phyloP scores from a whole-genome alignment of 2,329 filamentous ascomycete species.

The Xylaria sp. region DNA sequence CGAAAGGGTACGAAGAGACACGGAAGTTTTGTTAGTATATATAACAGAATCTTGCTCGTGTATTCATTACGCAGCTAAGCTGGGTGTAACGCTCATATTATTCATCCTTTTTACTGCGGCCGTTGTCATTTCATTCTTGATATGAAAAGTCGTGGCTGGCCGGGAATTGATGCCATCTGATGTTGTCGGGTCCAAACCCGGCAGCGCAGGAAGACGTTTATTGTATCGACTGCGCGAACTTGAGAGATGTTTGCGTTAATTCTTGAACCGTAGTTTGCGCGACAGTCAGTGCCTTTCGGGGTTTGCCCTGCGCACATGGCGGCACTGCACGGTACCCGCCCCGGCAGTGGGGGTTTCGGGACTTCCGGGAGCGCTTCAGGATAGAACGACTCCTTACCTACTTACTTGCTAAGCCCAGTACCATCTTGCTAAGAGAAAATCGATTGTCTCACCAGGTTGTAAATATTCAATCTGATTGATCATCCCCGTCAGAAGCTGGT shows the following conservation, averaged over 20 bases:
- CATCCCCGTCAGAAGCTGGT: neutral
- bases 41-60: too few species aligned
- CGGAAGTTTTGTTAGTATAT: too few species aligned
- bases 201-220: neutral
- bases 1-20: too few species aligned
- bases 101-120: too few species aligned
- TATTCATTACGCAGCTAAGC: too few species aligned
- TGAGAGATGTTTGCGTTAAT: neutral
- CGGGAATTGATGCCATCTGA: neutral
- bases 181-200: neutral
- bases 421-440: neutral
- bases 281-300: too few species aligned
- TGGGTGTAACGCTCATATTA: too few species aligned
- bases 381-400: neutral
- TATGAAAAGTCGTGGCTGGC: constrained; percentile 23
- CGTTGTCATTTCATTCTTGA: too few species aligned
- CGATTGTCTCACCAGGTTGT: neutral
- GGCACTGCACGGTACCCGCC: neutral
- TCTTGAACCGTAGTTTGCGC: neutral
- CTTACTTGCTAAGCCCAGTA: neutral
- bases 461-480: neutral
- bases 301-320: neutral
- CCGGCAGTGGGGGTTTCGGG: neutral
- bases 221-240: neutral
- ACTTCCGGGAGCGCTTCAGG: neutral